These are phyloP conservation scores for Aspergillus aculeatus DNA, from an alignment of 2,329 filamentous ascomycete genomes.

Conservation along the genomic window DNA sequence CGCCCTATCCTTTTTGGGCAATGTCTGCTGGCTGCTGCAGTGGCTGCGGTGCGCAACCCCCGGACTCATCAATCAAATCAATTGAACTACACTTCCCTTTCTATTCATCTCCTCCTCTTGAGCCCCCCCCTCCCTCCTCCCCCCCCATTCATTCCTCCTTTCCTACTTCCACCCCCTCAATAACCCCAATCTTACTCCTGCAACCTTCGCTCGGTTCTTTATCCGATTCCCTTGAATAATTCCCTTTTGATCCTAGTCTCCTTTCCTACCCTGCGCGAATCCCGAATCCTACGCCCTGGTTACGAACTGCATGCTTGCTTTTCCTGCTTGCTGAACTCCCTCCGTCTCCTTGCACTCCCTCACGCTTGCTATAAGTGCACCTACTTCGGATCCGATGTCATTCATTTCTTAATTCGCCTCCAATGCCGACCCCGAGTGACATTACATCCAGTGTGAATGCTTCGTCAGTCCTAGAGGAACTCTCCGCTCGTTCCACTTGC, in stretches of 20 bases:
- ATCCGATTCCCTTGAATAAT: not conserved
- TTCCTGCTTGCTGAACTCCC: slow-evolving; percentile 13
- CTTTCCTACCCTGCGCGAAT: not conserved
- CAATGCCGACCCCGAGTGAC: slow-evolving; percentile 53
- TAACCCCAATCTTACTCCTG: not conserved
- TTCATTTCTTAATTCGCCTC: slow-evolving; percentile 37
- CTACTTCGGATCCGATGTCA: slow-evolving; percentile 35
- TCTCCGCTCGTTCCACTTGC: slow-evolving; percentile 49
- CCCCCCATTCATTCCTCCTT: not conserved
- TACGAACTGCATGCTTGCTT: slow-evolving; percentile 7
- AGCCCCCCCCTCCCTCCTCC: not conserved
- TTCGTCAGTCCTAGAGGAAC: slow-evolving; percentile 44
- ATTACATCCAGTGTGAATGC: slow-evolving; percentile 44
- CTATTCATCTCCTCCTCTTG: slow-evolving; percentile 5
- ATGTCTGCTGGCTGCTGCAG: slow-evolving; percentile 15
- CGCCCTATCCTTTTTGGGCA: slow-evolving; percentile 24
- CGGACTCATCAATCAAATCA: slow-evolving; percentile 4
- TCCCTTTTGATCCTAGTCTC: not conserved
- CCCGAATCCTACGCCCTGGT: not conserved
- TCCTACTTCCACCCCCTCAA: slow-evolving; percentile 3
- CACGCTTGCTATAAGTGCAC: slow-evolving; percentile 14
- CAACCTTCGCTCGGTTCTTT: not conserved
- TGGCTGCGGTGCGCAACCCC: slow-evolving; percentile 16
- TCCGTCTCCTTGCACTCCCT: slow-evolving; percentile 20
- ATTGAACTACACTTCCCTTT: slow-evolving; percentile 4